Evolutionary conservation across 2,329 filamentous ascomycete species (phyloP).

Genomic region (Fusarium penzigii): DNA sequence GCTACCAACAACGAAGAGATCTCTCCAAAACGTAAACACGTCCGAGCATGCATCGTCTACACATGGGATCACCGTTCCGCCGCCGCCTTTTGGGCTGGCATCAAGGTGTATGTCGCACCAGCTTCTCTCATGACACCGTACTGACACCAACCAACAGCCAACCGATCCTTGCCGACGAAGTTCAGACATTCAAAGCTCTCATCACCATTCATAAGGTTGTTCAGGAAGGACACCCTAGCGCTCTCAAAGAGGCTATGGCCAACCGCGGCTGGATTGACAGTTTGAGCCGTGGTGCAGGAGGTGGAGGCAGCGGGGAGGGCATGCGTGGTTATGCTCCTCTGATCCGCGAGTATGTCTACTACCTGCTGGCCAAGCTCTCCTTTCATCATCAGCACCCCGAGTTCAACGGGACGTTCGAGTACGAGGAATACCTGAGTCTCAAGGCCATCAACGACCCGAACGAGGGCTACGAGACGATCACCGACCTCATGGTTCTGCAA

Average conservation of each 20-base stretch:
- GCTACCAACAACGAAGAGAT: constrained; percentile 69
- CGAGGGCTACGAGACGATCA: constrained; percentile 95
- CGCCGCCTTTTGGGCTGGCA: constrained; percentile 91
- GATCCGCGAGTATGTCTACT: constrained; percentile 96
- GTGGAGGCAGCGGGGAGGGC: constrained; percentile 70
- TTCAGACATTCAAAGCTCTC: constrained; percentile 97
- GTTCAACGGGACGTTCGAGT: constrained; percentile 98
- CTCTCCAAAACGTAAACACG: constrained; percentile 83
- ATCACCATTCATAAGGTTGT: constrained; percentile 98
- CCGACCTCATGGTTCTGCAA: constrained; percentile 92
- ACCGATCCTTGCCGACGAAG: constrained; percentile 96
- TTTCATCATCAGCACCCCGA: constrained; percentile 97
- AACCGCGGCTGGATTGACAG: constrained; percentile 92
- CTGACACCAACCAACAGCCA: constrained; percentile 58
- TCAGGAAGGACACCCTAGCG: constrained; percentile 90
- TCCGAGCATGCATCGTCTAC: constrained; percentile 96
- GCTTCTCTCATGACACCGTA: constrained; percentile 10
- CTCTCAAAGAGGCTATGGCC: constrained; percentile 83
- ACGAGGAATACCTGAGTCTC: constrained; percentile 97
- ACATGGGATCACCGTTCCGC: constrained; percentile 99
- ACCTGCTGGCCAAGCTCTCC: constrained; percentile 88
- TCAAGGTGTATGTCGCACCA: constrained; percentile 80
- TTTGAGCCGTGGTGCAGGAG: constrained; percentile 77
- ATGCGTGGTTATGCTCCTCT: constrained; percentile 87
- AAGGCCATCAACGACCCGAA: constrained; percentile 99